Percentiles rank a stretch among this genome's conserved stretches.
These are phyloP conservation scores for Serendipita sp. DNA, from an alignment of 1,284 basidiomycete species.

Conservation along the genomic window DNA sequence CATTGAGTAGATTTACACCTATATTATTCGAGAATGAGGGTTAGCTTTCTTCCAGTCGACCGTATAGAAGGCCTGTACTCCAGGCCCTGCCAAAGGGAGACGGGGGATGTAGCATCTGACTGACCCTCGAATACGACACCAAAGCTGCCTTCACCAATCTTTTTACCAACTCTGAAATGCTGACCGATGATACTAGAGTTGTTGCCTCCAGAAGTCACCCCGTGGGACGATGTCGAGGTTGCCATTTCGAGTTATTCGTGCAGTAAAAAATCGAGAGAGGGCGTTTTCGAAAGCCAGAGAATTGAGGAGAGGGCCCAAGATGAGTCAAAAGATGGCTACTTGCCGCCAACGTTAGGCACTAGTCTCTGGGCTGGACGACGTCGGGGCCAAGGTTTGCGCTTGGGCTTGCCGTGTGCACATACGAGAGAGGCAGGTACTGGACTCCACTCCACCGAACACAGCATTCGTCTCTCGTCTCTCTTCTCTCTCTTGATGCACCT, in stretches of 20 bases:
- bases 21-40: constrained; percentile 39
- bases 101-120: constrained; percentile 37
- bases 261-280: too few species aligned
- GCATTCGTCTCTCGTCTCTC: too few species aligned
- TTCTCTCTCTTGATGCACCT: too few species aligned
- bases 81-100: constrained; percentile 6
- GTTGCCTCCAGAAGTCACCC: neutral
- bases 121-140: constrained; percentile 74
- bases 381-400: too few species aligned
- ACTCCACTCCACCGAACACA: too few species aligned
- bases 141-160: constrained; percentile 63
- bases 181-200: constrained; percentile 29
- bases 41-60: constrained; percentile 46
- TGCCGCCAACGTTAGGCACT: too few species aligned
- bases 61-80: constrained; percentile 67
- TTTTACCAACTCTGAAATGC: constrained; percentile 44
- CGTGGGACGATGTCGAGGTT: constrained; percentile 1
- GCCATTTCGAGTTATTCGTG: neutral
- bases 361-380: too few species aligned
- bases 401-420: too few species aligned
- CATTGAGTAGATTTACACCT: constrained; percentile 79
- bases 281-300: too few species aligned
- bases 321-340: too few species aligned
- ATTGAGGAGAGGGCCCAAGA: too few species aligned
- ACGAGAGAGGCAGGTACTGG: too few species aligned